A percentile compares a stretch with the other conserved stretches of the same genome.
phyloP scores from a whole-genome alignment of 2,329 filamentous ascomycete species.

The Phyllosticta citribraziliensis region DNA sequence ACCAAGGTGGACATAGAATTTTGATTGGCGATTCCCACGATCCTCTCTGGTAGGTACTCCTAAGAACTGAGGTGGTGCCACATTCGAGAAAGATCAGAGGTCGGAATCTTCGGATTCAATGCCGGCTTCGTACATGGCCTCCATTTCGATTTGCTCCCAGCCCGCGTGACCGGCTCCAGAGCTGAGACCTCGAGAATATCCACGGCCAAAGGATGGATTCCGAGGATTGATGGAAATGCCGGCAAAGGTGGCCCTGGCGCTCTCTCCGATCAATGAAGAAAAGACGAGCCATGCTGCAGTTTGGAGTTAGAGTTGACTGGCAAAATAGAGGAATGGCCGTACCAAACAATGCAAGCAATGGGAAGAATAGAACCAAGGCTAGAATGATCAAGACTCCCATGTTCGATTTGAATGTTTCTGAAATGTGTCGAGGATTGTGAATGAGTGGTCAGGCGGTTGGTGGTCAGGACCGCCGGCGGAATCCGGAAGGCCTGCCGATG shows the following conservation, averaged over 20 bases:
- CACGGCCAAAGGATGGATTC: constrained; percentile 42
- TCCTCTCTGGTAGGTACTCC: not conserved
- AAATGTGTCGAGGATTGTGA: not conserved
- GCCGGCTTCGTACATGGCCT: constrained; percentile 44
- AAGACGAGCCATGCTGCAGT: constrained; percentile 39
- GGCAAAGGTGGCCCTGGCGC: constrained; percentile 35
- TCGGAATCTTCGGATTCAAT: constrained; percentile 17
- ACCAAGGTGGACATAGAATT: constrained; percentile 58
- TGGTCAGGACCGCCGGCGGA: too few species aligned
- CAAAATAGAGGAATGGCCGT: not conserved
- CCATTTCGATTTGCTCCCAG: constrained; percentile 55
- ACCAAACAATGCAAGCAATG: constrained; percentile 25
- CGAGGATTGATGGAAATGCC: constrained; percentile 35
- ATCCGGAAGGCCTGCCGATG: not conserved
- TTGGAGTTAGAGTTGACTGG: not conserved
- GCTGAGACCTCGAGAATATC: constrained; percentile 46
- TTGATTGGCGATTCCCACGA: constrained; percentile 25
- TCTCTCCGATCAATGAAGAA: constrained; percentile 46
- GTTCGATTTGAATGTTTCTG: not conserved
- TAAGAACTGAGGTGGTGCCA: not conserved
- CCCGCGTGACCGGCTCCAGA: constrained; percentile 43
- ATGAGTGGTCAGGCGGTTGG: not conserved
- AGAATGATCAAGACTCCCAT: constrained; percentile 27
- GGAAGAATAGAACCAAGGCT: constrained; percentile 24
- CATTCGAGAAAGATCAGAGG: constrained; percentile 19